These are phyloP conservation scores for Suillus alpinus DNA, from an alignment of 768 basidiomycete genomes.

Conservation along the genomic window DNA sequence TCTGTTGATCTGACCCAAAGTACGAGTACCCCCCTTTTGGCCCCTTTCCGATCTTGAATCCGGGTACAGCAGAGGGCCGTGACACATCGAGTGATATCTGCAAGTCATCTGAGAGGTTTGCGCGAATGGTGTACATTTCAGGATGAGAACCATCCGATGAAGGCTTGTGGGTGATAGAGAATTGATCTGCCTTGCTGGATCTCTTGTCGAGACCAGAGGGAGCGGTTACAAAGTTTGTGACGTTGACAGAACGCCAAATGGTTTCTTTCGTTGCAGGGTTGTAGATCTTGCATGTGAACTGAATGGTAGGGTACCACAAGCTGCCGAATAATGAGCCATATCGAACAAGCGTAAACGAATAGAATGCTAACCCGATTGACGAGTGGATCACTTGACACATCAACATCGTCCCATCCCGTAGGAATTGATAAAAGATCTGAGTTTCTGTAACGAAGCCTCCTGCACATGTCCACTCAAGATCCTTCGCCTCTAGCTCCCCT, in stretches of 20 bases:
- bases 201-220: constrained; percentile 81
- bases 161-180: constrained; percentile 65
- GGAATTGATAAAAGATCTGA: constrained; percentile 79
- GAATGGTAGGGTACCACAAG: constrained; percentile 91
- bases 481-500: constrained; percentile 72
- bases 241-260: constrained; percentile 86
- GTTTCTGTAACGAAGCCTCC: constrained; percentile 90
- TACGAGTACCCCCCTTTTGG: constrained; percentile 87
- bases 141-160: constrained; percentile 55
- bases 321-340: constrained; percentile 39
- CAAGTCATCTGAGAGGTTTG: constrained; percentile 74
- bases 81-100: constrained; percentile 75
- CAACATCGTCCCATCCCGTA: constrained; percentile 74
- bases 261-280: constrained; percentile 72
- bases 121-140: constrained; percentile 78
- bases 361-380: constrained; percentile 70
- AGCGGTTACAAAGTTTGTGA: constrained; percentile 73
- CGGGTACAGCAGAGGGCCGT: constrained; percentile 68
- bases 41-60: constrained; percentile 90
- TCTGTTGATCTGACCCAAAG: constrained; percentile 67
- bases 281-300: constrained; percentile 88
- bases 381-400: constrained; percentile 90
- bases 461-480: constrained; percentile 80
- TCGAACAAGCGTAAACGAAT: constrained; percentile 6
- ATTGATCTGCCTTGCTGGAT: constrained; percentile 84